Evolutionary conservation across 1,284 basidiomycete species (phyloP).

Genomic region (Kalmanozyma brasiliensis): DNA sequence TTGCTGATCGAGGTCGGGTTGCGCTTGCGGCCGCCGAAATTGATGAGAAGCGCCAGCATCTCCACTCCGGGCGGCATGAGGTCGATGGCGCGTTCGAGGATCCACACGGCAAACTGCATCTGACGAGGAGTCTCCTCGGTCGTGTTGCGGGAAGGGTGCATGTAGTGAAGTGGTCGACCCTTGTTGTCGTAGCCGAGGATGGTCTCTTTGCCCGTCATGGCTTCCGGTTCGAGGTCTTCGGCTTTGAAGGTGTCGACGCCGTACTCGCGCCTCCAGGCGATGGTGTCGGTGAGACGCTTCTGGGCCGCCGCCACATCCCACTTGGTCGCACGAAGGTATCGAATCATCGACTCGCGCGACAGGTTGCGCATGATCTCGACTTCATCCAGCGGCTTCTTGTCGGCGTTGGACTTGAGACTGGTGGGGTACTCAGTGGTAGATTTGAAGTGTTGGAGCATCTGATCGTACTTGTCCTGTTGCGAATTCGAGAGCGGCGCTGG

Average conservation of each 20-base stretch:
- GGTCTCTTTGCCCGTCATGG: conserved; percentile 69
- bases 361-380: conserved; percentile 66
- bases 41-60: conserved; percentile 63
- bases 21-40: conserved; percentile 59
- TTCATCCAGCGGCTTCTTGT: conserved; percentile 56
- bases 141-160: conserved; percentile 68
- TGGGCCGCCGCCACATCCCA: conserved; percentile 67
- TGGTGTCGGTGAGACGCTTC: conserved; percentile 67
- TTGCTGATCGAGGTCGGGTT: conserved; percentile 60
- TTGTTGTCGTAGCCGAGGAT: conserved; percentile 68
- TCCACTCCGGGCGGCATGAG: conserved; percentile 68
- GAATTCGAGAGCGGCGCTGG: conserved; percentile 47
- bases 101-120: conserved; percentile 69
- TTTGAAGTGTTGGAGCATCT: conserved; percentile 54
- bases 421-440: conserved; percentile 46
- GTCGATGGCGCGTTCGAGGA: conserved; percentile 68
- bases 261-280: conserved; percentile 69
- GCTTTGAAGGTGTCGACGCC: conserved; percentile 66
- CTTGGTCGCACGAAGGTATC: conserved; percentile 68
- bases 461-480: conserved; percentile 53
- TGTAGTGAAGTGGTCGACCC: conserved; percentile 69
- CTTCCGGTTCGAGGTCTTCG: conserved; percentile 61
- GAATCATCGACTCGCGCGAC: conserved; percentile 64
- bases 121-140: conserved; percentile 64
- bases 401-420: conserved; percentile 32